Conservation (phyloP, 352 stramenopile genomes). For the Sclerospora graminicola region DNA sequence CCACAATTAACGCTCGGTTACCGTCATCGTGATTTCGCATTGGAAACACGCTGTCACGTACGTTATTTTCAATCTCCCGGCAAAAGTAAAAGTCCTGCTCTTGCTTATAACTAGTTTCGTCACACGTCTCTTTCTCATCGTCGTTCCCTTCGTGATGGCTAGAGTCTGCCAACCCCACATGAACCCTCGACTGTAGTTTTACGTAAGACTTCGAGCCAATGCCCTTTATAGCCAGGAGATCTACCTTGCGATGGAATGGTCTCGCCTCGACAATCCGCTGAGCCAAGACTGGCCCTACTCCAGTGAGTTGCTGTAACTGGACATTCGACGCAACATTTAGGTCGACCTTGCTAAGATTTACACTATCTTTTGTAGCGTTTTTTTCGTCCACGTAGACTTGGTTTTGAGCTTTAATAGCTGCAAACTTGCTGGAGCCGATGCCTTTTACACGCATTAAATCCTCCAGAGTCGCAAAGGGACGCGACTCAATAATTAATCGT, state of each 20-base stretch:
- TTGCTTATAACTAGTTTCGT: not conserved
- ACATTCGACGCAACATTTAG: slow-evolving; percentile 33
- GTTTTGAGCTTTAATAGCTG: slow-evolving; percentile 12
- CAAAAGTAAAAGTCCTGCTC: slow-evolving; percentile 21
- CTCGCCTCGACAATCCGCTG: slow-evolving; percentile 32
- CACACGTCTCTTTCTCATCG: not conserved
- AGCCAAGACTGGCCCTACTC: slow-evolving; percentile 28
- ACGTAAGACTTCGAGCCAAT: slow-evolving; percentile 32
- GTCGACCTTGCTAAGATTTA: slow-evolving; percentile 21
- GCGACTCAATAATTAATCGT: slow-evolving; percentile 27
- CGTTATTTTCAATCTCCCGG: slow-evolving; percentile 19
- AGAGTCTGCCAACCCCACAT: slow-evolving; percentile 6
- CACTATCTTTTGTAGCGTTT: not conserved
- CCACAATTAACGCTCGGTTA: slow-evolving; percentile 29
- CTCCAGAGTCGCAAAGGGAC: slow-evolving; percentile 29
- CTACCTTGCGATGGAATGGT: slow-evolving; percentile 38
- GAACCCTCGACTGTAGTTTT: slow-evolving; percentile 22
- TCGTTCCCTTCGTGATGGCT: not conserved
- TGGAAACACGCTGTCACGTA: slow-evolving; percentile 29
- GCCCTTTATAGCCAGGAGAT: slow-evolving; percentile 37
- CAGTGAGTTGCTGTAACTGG: slow-evolving; percentile 29
- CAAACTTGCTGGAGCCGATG: slow-evolving; percentile 31
- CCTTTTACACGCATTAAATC: slow-evolving; percentile 33
- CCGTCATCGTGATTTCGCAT: not conserved
- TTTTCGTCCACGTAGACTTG: slow-evolving; percentile 18